Evolutionary conservation across 352 stramenopile species (phyloP).

Genomic region (Vaucheria bursata): DNA sequence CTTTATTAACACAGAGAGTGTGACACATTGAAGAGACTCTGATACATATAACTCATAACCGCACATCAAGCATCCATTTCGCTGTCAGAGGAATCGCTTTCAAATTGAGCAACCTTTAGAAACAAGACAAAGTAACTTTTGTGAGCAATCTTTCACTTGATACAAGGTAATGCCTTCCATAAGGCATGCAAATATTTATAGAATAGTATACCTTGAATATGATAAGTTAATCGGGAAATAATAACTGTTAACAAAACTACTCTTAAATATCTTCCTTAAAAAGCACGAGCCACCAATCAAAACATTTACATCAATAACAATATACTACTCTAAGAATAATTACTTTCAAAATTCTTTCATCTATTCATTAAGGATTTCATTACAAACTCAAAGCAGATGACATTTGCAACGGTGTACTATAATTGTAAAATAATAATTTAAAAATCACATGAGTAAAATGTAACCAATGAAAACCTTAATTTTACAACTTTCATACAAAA

Average conservation of each 20-base stretch:
- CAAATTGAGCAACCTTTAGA: slow-evolving; percentile 10
- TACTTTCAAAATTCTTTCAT: no score
- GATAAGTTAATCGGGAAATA: neutral
- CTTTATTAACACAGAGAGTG: no score
- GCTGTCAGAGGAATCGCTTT: slow-evolving; percentile 39
- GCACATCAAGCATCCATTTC: slow-evolving; percentile 39
- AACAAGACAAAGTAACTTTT: neutral
- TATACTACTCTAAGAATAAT: no score
- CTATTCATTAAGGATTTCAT: no score
- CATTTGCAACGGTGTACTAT: no score
- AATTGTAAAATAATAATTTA: no score
- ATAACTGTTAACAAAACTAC: neutral
- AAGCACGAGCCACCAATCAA: no score
- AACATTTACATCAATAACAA: no score
- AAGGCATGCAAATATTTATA: neutral
- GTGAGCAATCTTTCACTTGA: neutral
- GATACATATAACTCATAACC: no score
- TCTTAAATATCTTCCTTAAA: neutral
- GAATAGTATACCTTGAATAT: neutral
- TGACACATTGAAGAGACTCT: no score
- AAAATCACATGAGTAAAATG: no score
- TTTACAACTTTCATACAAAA: neutral
- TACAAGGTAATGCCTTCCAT: neutral
- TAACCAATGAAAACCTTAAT: neutral
- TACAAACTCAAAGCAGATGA: no score